These are phyloP conservation scores for Spathaspora sp. DNA, from an alignment of 1,139 yeast genomes.

Conservation along the genomic window DNA sequence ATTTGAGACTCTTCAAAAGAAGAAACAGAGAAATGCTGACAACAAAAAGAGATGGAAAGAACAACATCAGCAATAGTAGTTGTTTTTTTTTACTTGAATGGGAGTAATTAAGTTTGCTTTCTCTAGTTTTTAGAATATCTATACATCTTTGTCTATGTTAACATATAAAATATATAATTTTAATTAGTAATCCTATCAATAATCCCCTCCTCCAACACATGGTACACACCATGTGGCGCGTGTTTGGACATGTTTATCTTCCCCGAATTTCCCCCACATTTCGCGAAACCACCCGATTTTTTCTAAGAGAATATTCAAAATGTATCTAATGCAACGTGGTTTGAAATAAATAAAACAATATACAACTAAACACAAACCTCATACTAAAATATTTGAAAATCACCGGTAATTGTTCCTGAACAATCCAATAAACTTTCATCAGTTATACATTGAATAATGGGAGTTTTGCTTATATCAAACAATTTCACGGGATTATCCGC, in stretches of 20 bases:
- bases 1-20: conserved; percentile 14
- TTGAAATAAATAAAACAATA: background rate
- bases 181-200: no score
- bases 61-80: background rate
- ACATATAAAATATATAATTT: background rate
- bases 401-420: conserved; percentile 7
- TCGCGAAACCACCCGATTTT: background rate
- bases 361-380: conserved; percentile 3
- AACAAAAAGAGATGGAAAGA: conserved; percentile 5
- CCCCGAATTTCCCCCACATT: background rate
- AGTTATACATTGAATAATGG: conserved; percentile 13
- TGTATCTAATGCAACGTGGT: background rate
- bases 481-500: conserved; percentile 7
- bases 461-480: conserved; percentile 10
- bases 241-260: background rate
- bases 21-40: conserved; percentile 13
- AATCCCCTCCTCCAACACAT: no score
- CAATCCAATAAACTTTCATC: conserved; percentile 13
- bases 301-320: background rate
- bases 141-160: background rate
- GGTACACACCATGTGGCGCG: no score
- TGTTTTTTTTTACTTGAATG: background rate
- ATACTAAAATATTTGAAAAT: background rate
- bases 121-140: background rate
- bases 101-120: background rate